These are phyloP conservation scores for Camellia japonica DNA, from an alignment of 148 eudicot species.

Conservation along the genomic window DNA sequence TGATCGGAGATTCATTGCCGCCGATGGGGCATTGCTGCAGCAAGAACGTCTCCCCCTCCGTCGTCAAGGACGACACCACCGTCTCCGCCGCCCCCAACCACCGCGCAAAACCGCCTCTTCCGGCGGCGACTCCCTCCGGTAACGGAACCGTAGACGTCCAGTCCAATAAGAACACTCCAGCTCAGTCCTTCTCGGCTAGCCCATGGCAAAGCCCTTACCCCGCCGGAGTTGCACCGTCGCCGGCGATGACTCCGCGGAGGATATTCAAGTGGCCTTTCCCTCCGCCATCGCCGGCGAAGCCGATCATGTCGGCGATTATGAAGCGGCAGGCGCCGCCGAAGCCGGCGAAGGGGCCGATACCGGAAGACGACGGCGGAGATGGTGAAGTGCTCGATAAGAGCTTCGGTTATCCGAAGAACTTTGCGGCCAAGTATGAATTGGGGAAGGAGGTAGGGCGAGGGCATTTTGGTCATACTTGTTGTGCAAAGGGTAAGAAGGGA, in stretches of 20 bases:
- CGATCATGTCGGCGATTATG: constrained; percentile 77
- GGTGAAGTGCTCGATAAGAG: constrained; percentile 61
- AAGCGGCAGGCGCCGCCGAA: constrained; percentile 37
- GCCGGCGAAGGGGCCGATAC: constrained; percentile 32
- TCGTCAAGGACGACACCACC: constrained; percentile 20
- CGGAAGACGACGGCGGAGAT: constrained; percentile 31
- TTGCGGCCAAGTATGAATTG: constrained; percentile 72
- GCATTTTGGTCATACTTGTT: constrained; percentile 98
- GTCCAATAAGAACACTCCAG: constrained; percentile 35
- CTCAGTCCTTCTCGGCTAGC: constrained; percentile 44
- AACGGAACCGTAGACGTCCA: constrained; percentile 11
- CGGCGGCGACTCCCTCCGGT: constrained; percentile 12
- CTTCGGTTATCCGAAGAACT: constrained; percentile 71
- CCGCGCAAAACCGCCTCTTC: constrained; percentile 27
- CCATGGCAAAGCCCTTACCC: constrained; percentile 68
- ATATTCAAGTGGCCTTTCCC: constrained; percentile 85
- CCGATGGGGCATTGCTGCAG: constrained; percentile 84
- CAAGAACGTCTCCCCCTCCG: constrained; percentile 29
- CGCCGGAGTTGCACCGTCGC: constrained; percentile 74
- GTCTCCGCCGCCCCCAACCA: constrained; percentile 3
- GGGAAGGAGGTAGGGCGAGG: constrained; percentile 96
- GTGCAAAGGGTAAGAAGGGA: constrained; percentile 83
- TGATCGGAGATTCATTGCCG: neutral
- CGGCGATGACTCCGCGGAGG: constrained; percentile 69
- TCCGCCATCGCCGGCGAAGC: constrained; percentile 99